These are phyloP conservation scores for Eucalyptus regnans DNA, from an alignment of 345 rosid species.

Conservation along the genomic window DNA sequence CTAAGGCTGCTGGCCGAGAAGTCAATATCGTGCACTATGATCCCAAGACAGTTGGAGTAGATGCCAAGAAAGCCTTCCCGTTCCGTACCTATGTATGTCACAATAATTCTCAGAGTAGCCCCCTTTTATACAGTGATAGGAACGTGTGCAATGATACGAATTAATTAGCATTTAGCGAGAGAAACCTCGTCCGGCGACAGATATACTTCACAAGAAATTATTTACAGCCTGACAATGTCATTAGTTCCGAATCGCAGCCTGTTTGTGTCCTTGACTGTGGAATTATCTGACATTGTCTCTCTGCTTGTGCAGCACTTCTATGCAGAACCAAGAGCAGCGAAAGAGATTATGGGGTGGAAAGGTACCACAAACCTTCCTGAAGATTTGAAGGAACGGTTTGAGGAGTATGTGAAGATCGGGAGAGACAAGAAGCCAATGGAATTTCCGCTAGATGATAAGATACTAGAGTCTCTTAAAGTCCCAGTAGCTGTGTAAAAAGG, in stretches of 20 bases:
- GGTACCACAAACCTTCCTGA: slow-evolving; percentile 58
- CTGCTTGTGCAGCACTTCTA: slow-evolving; percentile 70
- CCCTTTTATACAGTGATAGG: neutral
- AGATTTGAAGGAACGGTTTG: slow-evolving; percentile 76
- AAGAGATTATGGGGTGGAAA: slow-evolving; percentile 73
- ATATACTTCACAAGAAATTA: neutral
- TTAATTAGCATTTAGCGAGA: neutral
- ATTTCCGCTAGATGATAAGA: slow-evolving; percentile 79
- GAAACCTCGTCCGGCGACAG: neutral
- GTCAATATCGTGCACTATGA: slow-evolving; percentile 81
- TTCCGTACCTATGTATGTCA: slow-evolving; percentile 75
- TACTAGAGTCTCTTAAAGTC: slow-evolving; percentile 63
- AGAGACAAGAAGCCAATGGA: slow-evolving; percentile 74
- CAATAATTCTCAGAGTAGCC: neutral
- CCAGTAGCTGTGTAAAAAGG: slow-evolving; percentile 38
- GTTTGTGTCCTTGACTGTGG: neutral
- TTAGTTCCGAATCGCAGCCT: neutral
- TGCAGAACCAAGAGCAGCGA: slow-evolving; percentile 92
- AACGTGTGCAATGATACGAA: neutral
- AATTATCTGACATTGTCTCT: neutral
- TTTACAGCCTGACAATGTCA: neutral
- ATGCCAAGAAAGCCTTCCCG: slow-evolving; percentile 91
- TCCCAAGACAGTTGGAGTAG: slow-evolving; percentile 74
- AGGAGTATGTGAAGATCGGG: slow-evolving; percentile 69
- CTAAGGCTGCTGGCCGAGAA: slow-evolving; percentile 63